Base-by-base conservation (phyloP, 1,139 yeast genomes). In the Wickerhamomyces sp. region DNA sequence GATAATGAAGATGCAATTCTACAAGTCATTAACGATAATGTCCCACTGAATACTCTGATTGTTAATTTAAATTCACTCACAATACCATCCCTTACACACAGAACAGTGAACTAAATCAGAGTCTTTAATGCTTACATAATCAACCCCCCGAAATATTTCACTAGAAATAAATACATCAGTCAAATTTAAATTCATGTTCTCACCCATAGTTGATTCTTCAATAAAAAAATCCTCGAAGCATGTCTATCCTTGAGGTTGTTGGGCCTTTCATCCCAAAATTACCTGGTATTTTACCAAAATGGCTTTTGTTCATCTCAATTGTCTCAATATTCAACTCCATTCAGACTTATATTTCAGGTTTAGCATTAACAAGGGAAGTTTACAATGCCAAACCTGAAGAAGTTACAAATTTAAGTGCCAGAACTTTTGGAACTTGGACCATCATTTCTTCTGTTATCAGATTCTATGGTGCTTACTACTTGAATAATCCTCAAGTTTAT, bases 341-440 rank as follows among this genome's bases (percentile, higher is more conserved):
- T 26, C 99, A 93, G 68, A 83, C 95, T n/a, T 93, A 90, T 64
- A 64, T 78, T 43, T 77, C 88, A 35, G 93, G 89, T 43, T 73
- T 86, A 40, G 69, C 74, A 18, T 72, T 91, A 48, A 87, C 97
- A 9, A 81, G 84, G 57, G 75, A 81, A 56, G 97, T 93, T 9
- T 93, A 93, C 62, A 84, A 78, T 40, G 73, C 70, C 45, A 73
- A 81, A 45, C 89, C 94, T 14, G 54, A 66, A 2, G 76, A 82
- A 59, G 79, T 91, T 18, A 88, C 96, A 0, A 71, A 76, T 7
- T 73, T 93, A 56, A 82, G 95, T 56, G 96, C 97, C 10, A 78
- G 99, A 59, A 93, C 99, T 0, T 93, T 93, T 65, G 99, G 99
- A 31, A 93, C 99, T 1, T 93, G 99, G 99, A 93, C 99, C 0